A percentile compares a stretch with the other conserved stretches of the same genome.
Conservation (phyloP, 2,329 filamentous ascomycete genomes). For the Rhynchosporium agropyri region DNA sequence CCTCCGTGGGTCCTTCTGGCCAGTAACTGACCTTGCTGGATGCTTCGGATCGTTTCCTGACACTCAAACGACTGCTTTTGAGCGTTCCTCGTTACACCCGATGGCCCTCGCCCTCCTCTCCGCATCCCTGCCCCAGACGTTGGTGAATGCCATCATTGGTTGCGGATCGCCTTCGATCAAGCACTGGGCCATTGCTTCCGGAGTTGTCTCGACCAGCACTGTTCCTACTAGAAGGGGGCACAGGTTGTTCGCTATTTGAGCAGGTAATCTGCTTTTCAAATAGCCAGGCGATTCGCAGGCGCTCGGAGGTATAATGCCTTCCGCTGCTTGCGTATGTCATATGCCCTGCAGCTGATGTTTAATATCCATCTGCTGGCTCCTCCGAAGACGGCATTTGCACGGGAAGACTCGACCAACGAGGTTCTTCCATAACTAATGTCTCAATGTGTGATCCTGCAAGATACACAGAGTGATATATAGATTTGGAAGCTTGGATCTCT, state of each 20-base stretch:
- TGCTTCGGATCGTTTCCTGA: slow-evolving; percentile 23
- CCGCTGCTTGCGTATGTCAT: slow-evolving; percentile 17
- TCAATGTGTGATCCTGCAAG: slow-evolving; percentile 13
- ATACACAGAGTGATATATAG: neutral
- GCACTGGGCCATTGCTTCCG: slow-evolving; percentile 40
- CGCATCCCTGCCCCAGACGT: slow-evolving; percentile 34
- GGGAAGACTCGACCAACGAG: slow-evolving; percentile 28
- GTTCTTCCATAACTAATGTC: slow-evolving; percentile 23
- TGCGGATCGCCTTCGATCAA: slow-evolving; percentile 34
- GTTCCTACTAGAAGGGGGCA: slow-evolving; percentile 9
- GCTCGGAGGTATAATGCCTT: slow-evolving; percentile 30
- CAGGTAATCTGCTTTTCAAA: neutral
- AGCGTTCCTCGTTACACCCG: slow-evolving; percentile 28
- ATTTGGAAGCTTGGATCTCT: slow-evolving; percentile 1
- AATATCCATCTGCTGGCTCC: slow-evolving; percentile 22
- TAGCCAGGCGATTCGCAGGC: slow-evolving; percentile 29
- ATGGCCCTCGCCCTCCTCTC: slow-evolving; percentile 30
- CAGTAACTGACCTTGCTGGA: slow-evolving; percentile 12
- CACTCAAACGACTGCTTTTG: slow-evolving; percentile 31
- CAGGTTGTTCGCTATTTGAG: slow-evolving; percentile 10
- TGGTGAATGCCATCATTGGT: slow-evolving; percentile 40
- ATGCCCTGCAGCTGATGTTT: slow-evolving; percentile 17
- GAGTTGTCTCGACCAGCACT: slow-evolving; percentile 35
- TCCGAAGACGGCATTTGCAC: slow-evolving; percentile 33
- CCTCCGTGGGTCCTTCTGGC: neutral